A percentile compares a stretch with the other conserved stretches of the same genome.
Evolutionary conservation across 169 alveolate genomes (phyloP).

Genomic region (Plasmodium fragile): DNA sequence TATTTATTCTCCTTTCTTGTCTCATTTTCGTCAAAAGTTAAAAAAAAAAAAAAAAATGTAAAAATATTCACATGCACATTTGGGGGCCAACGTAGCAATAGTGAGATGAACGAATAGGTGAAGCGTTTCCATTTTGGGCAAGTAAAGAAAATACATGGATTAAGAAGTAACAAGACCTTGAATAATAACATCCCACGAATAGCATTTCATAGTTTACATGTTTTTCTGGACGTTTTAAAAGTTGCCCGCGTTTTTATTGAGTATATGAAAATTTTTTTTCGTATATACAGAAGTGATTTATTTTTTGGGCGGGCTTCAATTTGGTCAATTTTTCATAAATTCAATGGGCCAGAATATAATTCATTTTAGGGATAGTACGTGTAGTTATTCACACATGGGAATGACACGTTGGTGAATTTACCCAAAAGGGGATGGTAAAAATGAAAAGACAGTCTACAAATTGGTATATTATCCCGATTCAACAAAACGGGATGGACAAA

Average conservation of each 20-base stretch:
- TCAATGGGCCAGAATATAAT: not conserved
- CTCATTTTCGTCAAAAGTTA: not conserved
- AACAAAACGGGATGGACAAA: not conserved
- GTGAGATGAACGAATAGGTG: not conserved
- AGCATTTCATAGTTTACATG: not conserved
- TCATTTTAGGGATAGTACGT: not conserved
- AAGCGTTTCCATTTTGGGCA: not conserved
- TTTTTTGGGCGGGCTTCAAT: not conserved
- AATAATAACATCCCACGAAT: not conserved
- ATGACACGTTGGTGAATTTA: not conserved
- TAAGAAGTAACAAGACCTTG: not conserved
- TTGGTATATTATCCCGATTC: not conserved
- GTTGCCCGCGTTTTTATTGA: not conserved
- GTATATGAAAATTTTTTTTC: not conserved
- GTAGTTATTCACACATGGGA: not conserved
- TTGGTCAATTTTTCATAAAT: not conserved
- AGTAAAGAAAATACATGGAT: not conserved
- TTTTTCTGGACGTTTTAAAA: not conserved
- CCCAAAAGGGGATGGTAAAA: not conserved
- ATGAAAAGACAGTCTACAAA: not conserved
- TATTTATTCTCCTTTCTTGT: not conserved
- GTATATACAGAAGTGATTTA: not conserved
- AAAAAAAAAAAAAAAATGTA: conserved; percentile 5
- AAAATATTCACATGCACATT: conserved; percentile 5
- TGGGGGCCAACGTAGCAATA: not conserved